Conservation (phyloP, 257 asterid species). For the Phtheirospermum japonicum region DNA sequence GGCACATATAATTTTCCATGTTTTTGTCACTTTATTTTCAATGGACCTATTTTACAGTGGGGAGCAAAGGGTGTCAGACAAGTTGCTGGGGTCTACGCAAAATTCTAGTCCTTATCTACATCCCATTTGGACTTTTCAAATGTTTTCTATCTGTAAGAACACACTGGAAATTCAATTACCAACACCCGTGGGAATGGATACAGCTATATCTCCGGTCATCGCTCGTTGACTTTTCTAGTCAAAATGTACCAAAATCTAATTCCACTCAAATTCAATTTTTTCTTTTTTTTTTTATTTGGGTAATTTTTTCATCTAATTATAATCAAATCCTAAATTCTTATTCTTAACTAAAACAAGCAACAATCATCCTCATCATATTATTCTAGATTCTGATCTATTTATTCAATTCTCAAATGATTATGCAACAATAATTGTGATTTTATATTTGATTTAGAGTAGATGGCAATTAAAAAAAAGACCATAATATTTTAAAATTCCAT, state of each 20-base stretch:
- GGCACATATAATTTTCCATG: neutral
- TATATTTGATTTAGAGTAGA: too few species aligned
- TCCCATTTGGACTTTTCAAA: neutral
- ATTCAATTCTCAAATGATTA: too few species aligned
- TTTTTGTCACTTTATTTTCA: neutral
- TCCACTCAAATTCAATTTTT: too few species aligned
- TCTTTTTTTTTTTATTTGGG: too few species aligned
- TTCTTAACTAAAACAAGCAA: too few species aligned
- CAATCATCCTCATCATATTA: too few species aligned
- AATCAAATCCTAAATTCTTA: too few species aligned
- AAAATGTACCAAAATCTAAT: neutral
- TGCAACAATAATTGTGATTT: too few species aligned
- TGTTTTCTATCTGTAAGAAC: neutral
- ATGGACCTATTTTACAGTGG: neutral
- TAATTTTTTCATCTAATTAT: too few species aligned
- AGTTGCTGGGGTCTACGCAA: slow-evolving; percentile 25
- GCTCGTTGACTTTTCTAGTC: slow-evolving; percentile 24
- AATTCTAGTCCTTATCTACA: slow-evolving; percentile 30
- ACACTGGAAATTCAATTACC: slow-evolving; percentile 24
- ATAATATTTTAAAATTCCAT: too few species aligned
- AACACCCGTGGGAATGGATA: slow-evolving; percentile 14
- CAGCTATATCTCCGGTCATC: neutral
- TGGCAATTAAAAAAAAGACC: too few species aligned
- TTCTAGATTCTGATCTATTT: too few species aligned
- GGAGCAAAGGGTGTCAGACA: slow-evolving; percentile 30